phyloP scores from a whole-genome alignment of 306 rosid species.

The Malus domestica region ASM211411v1 NC_041802.1:30124001-30124500 shows the following conservation, averaged over 20 bases:
- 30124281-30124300: constrained; percentile 37
- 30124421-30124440: constrained; percentile 73
- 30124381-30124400: constrained; percentile 73
- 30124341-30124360: constrained; percentile 64
- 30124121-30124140: constrained; percentile 2
- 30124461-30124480: constrained; percentile 65
- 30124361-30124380: constrained; percentile 71
- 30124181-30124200: background rate
- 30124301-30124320: constrained; percentile 65
- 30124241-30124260: constrained; percentile 49
- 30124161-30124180: background rate
- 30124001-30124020: background rate
- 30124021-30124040: background rate
- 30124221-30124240: constrained; percentile 42
- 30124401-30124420: constrained; percentile 64
- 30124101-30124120: constrained; percentile 16
- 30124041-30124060: background rate
- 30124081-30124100: background rate
- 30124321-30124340: constrained; percentile 86
- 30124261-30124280: constrained; percentile 36
- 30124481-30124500: constrained; percentile 69
- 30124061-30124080: constrained; percentile 11
- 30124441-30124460: constrained; percentile 63
- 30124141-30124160: constrained; percentile 8
- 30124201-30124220: constrained; percentile 31